A percentile compares a stretch with the other conserved stretches of the same genome.
Conservation (phyloP, 2,329 filamentous ascomycete species). For the Monilinia polystroma region DNA sequence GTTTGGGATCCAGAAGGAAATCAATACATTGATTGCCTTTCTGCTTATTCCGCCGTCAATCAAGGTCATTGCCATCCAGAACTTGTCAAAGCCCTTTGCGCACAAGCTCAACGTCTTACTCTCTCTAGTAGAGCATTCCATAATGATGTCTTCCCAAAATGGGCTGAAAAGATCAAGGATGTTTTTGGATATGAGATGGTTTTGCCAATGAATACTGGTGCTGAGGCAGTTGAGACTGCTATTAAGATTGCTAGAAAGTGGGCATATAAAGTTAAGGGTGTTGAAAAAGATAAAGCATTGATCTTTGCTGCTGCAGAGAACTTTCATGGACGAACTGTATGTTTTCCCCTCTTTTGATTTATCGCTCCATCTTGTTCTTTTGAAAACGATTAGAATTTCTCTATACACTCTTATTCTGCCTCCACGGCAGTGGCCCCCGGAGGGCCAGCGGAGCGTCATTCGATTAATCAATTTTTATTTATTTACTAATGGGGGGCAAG, state of each 20-base stretch:
- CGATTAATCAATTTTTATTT: not conserved
- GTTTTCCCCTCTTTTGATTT: slow-evolving; percentile 38
- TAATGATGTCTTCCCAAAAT: slow-evolving; percentile 96
- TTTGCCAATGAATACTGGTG: slow-evolving; percentile 95
- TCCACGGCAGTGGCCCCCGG: not conserved
- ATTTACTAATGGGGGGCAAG: not conserved
- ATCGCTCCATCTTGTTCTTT: not conserved
- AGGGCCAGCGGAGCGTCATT: slow-evolving; percentile 15
- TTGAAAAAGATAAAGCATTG: slow-evolving; percentile 78
- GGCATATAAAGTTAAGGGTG: slow-evolving; percentile 95
- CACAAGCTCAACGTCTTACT: slow-evolving; percentile 86
- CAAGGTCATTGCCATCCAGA: slow-evolving; percentile 98
- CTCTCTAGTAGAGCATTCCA: slow-evolving; percentile 94
- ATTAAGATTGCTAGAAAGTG: slow-evolving; percentile 97
- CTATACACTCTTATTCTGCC: not conserved
- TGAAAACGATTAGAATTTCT: not conserved
- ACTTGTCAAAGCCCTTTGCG: slow-evolving; percentile 82
- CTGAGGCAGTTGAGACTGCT: slow-evolving; percentile 92
- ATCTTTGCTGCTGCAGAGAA: slow-evolving; percentile 86
- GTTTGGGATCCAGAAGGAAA: slow-evolving; percentile 98
- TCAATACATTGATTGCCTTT: slow-evolving; percentile 96
- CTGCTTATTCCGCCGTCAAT: slow-evolving; percentile 96
- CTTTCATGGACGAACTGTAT: slow-evolving; percentile 92
- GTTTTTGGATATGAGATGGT: slow-evolving; percentile 96
- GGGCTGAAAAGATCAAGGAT: slow-evolving; percentile 85